Conservation (phyloP, 106 monocot genomes). For the Apostasia shenzhenica region DNA sequence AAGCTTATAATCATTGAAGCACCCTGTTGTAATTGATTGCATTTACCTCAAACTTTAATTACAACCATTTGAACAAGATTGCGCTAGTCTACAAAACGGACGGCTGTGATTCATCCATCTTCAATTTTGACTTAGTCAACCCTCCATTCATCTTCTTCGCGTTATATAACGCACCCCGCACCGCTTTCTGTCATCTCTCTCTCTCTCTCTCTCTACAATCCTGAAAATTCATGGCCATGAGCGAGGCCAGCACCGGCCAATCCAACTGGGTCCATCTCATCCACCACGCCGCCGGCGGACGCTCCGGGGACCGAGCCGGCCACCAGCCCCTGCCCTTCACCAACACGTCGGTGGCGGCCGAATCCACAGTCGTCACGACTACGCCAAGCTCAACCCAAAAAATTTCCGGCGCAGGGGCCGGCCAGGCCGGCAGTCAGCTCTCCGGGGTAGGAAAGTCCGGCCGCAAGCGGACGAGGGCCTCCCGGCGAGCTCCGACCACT, state of each 20-base stretch:
- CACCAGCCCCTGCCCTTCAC: not conserved
- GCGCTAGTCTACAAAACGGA: no score
- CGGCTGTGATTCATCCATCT: no score
- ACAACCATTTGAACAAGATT: no score
- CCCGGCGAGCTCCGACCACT: constrained; percentile 47
- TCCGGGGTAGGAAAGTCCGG: not conserved
- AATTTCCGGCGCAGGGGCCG: not conserved
- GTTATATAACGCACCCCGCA: no score
- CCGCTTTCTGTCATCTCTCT: no score
- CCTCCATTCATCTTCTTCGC: no score
- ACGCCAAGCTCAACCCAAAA: not conserved
- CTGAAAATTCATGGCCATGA: not conserved
- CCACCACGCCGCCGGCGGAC: not conserved
- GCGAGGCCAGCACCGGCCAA: not conserved
- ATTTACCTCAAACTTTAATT: no score
- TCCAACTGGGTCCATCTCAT: not conserved
- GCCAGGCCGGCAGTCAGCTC: not conserved
- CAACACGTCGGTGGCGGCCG: not conserved
- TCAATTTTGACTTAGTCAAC: no score
- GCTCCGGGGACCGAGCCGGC: no score
- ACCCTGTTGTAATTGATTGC: no score
- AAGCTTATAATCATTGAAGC: no score
- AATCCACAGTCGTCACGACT: not conserved
- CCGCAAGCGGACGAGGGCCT: constrained; percentile 33
- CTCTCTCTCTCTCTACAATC: not conserved